phyloP scores from a whole-genome alignment of 352 stramenopile species.

The Phytophthora vignae region DNA sequence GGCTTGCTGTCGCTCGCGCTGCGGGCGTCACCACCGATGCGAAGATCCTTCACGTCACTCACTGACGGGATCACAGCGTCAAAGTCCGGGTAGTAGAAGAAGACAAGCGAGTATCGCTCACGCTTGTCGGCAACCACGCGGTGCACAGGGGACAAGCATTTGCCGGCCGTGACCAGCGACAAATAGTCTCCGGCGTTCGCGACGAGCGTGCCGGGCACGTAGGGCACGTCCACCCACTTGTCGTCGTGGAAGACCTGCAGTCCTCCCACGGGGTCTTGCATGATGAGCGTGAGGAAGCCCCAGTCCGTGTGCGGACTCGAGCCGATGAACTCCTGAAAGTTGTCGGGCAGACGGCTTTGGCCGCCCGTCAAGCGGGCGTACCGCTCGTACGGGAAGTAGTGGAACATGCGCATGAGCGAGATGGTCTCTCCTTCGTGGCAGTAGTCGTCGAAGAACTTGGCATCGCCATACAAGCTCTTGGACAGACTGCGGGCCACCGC shows the following conservation, averaged over 20 bases:
- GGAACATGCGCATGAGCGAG: slow-evolving; percentile 87
- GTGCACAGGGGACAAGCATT: slow-evolving; percentile 77
- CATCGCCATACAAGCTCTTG: slow-evolving; percentile 57
- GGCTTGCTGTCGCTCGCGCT: slow-evolving; percentile 31
- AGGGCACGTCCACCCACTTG: slow-evolving; percentile 80
- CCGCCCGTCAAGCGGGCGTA: slow-evolving; percentile 49
- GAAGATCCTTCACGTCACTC: slow-evolving; percentile 27
- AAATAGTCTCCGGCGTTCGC: slow-evolving; percentile 87
- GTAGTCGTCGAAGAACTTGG: slow-evolving; percentile 64
- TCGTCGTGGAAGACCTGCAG: slow-evolving; percentile 77
- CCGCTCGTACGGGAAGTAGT: slow-evolving; percentile 84
- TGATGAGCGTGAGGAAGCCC: slow-evolving; percentile 86
- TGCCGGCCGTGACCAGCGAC: slow-evolving; percentile 71
- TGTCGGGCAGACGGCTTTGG: slow-evolving; percentile 32
- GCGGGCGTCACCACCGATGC: slow-evolving; percentile 56
- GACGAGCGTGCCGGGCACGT: slow-evolving; percentile 74
- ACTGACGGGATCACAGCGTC: slow-evolving; percentile 69
- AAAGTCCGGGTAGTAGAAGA: slow-evolving; percentile 89
- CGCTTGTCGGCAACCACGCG: slow-evolving; percentile 74
- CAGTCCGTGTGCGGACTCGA: slow-evolving; percentile 88
- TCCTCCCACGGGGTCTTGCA: slow-evolving; percentile 77
- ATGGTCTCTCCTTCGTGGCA: slow-evolving; percentile 78
- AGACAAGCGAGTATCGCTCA: slow-evolving; percentile 85
- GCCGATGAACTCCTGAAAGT: slow-evolving; percentile 75
- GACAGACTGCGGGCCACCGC: slow-evolving; percentile 59